Conservation (phyloP, 768 basidiomycete genomes). For the Calocybe gangraenosa region DNA sequence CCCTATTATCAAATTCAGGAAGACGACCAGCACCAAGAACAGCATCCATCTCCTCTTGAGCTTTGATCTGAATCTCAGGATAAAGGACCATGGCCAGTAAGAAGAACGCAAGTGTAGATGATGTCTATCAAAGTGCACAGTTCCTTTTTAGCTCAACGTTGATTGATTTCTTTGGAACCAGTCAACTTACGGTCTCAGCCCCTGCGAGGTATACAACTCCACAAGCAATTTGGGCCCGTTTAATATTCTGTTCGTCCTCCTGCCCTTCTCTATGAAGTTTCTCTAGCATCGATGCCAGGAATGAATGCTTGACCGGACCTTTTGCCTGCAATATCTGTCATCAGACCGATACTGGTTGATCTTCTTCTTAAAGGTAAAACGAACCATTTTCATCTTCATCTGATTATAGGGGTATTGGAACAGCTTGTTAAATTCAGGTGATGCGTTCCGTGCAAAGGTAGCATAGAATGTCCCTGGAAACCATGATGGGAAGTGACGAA, state of each 20-base stretch:
- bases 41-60: conserved; percentile 37
- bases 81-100: conserved; percentile 35
- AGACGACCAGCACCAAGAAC: conserved; percentile 31
- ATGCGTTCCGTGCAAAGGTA: conserved; percentile 7
- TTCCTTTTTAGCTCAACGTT: too few relatives aligned
- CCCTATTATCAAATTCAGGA: conserved; percentile 19
- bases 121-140: too few relatives aligned
- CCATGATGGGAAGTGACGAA: conserved; percentile 15
- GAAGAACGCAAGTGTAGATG: conserved; percentile 26
- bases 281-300: conserved; percentile 16
- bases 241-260: not conserved
- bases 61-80: conserved; percentile 31
- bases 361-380: not conserved
- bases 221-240: conserved; percentile 15
- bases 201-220: conserved; percentile 23
- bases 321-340: conserved; percentile 9
- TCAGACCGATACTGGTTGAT: not conserved
- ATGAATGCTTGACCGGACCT: conserved; percentile 16
- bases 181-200: conserved; percentile 30
- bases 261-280: conserved; percentile 3
- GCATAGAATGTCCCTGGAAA: conserved; percentile 20
- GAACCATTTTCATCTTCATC: conserved; percentile 15
- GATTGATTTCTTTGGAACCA: too few relatives aligned
- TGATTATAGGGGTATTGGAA: conserved; percentile 11
- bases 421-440: conserved; percentile 4